phyloP scores from a whole-genome alignment of 148 eudicot species.

The Dysphania ambrosioides region DNA sequence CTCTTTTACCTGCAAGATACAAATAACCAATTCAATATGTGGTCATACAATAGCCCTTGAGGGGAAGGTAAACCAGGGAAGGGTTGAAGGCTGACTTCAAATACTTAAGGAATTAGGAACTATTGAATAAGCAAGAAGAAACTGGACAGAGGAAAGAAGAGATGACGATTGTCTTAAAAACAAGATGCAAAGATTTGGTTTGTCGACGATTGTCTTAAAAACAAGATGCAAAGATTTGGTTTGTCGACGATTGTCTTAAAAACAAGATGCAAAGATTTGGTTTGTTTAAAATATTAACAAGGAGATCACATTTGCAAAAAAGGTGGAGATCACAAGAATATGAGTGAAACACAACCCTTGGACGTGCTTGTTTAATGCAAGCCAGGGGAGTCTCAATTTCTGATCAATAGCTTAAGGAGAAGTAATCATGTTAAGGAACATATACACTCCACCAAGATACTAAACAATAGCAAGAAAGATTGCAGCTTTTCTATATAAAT shows the following conservation, averaged over 20 bases:
- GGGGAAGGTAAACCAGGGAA: not conserved
- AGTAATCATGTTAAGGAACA: not conserved
- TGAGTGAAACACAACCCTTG: not conserved
- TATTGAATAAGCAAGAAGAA: not conserved
- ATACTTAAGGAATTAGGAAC: not conserved
- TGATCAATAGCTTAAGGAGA: not conserved
- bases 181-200: not conserved
- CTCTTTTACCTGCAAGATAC: conserved; percentile 42
- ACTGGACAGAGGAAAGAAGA: not conserved
- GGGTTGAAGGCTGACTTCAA: not conserved
- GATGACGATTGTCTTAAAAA: not conserved
- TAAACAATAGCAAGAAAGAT: not conserved
- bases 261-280: not conserved
- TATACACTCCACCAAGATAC: not conserved
- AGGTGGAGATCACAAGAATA: not conserved
- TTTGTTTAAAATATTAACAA: not conserved
- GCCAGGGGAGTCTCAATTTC: not conserved
- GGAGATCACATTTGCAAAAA: not conserved
- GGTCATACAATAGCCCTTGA: not conserved
- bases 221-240: not conserved
- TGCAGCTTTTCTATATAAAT: not conserved
- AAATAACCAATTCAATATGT: conserved; percentile 8
- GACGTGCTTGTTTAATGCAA: not conserved
- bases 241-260: not conserved
- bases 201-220: not conserved